These are phyloP conservation scores for Coelastrella sp. DNA, from an alignment of 139 green algal species.

Conservation along the genomic window DNA sequence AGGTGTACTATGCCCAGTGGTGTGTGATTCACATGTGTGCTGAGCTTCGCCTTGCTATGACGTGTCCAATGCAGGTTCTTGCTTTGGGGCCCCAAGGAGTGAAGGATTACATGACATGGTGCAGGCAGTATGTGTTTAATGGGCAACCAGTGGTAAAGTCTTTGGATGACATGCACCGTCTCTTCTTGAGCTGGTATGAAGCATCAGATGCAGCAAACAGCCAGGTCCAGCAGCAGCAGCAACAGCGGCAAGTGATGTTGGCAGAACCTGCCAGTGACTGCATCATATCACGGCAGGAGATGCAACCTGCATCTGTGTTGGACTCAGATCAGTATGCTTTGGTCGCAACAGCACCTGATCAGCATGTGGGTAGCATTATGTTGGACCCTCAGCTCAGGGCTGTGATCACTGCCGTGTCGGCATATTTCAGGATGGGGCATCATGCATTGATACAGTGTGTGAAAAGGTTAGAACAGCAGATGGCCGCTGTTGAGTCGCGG, in stretches of 20 bases:
- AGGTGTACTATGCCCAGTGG: too few relatives aligned
- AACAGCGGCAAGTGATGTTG: too few relatives aligned
- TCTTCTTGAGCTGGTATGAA: constrained; percentile 32
- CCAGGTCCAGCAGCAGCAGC: not conserved
- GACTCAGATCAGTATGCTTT: not conserved
- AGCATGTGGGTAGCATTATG: not conserved
- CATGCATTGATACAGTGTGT: not conserved
- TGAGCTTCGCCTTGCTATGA: too few relatives aligned
- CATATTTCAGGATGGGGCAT: not conserved
- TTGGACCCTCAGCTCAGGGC: constrained; percentile 13
- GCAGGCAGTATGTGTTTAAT: constrained; percentile 26
- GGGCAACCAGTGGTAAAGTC: constrained; percentile 19
- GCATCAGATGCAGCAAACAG: not conserved
- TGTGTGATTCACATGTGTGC: too few relatives aligned
- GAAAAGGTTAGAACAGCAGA: constrained; percentile 14
- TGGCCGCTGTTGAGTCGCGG: constrained; percentile 39
- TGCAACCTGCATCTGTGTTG: not conserved
- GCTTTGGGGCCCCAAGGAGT: not conserved
- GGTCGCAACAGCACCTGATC: not conserved
- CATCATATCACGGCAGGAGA: not conserved
- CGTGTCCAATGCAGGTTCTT: constrained; percentile 22
- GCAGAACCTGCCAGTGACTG: too few relatives aligned
- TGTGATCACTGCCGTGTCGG: constrained; percentile 7
- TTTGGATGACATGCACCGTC: constrained; percentile 30
- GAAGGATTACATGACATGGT: constrained; percentile 11